Base-by-base conservation (phyloP, 1,284 basidiomycete species). In the Cystobasidium pallidum region DNA sequence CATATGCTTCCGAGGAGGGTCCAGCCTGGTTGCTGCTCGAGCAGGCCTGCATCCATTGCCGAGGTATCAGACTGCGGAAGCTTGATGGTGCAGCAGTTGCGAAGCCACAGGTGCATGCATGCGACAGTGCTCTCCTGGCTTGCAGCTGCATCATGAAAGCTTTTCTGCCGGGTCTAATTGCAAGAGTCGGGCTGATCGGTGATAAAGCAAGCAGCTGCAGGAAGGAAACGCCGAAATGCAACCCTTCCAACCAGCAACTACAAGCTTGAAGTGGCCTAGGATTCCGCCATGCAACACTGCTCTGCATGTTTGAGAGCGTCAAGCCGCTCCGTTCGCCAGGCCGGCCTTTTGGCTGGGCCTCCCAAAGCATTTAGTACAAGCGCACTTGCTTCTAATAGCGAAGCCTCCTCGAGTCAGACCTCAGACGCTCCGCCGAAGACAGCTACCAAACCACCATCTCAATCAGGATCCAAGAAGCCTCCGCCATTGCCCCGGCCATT, bases 401-500 rank as follows among this genome's bases (percentile, higher is more conserved):
- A 65, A n/a, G 49, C 65, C 19, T 41, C 66, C 6, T n/a, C 21
- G 26, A n/a, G 30, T 21, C 28, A 7, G 13, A 17, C 66, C 30
- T 52, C 66, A 19, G n/a, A 24, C 43, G 26, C 47, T 39, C 28
- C 49, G 43, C 21, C 49, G 39, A 59, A 32, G 39, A 41, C 24
- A 24, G 2, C 57, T n/a, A 10, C 45, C 6, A 21, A 28, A 24
- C 26, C 58, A 39, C 43, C 47, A 51, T 63, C 67, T 41, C 43
- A 58, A 28, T 41, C 68, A 52, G 13, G 28, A n/a, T 43, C 49
- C 8, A 39, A 41, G 32, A 55, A 26, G 0, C 77, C 91, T 19
- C 83, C 85, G 24, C 83, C 87, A 32, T 83, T 94, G 17, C 85
- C 85, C 51, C 82, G 88, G 34, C 92, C 94, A 0, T 83, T 94